These are phyloP conservation scores for Lactifluus rugatus DNA, from an alignment of 768 basidiomycete genomes.

Conservation along the genomic window DNA sequence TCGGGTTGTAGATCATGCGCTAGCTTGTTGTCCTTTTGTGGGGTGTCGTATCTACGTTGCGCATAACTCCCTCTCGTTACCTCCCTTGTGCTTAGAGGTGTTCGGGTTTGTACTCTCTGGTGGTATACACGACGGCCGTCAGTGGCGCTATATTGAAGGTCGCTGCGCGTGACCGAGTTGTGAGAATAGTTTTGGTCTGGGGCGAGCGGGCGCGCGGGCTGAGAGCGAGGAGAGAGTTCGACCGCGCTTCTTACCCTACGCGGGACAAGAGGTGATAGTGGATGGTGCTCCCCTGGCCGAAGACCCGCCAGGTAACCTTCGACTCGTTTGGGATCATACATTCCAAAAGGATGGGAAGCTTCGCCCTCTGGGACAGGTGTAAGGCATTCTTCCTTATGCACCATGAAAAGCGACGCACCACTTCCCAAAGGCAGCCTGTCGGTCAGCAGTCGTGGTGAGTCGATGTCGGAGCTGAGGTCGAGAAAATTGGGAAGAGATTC, in stretches of 20 bases:
- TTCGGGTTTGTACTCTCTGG: background rate
- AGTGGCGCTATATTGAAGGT: background rate
- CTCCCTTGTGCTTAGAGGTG: background rate
- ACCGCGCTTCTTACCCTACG: slow-evolving; percentile 12
- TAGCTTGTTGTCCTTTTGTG: background rate
- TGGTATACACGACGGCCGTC: background rate
- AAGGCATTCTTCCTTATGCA: background rate
- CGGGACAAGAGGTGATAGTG: background rate
- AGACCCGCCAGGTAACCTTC: background rate
- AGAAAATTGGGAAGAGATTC: slow-evolving; percentile 18
- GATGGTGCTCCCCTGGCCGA: background rate
- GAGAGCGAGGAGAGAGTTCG: slow-evolving; percentile 1
- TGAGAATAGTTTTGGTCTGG: background rate
- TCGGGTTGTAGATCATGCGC: background rate
- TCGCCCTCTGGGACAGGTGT: background rate
- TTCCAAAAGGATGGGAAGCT: background rate
- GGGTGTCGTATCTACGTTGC: background rate
- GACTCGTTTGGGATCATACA: background rate
- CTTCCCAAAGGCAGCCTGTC: background rate
- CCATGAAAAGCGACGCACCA: background rate
- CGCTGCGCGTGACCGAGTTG: background rate
- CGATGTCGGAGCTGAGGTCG: slow-evolving; percentile 9
- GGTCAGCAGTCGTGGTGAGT: background rate
- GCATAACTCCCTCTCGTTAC: background rate
- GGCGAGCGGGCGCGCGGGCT: background rate